Conservation (phyloP, 2,329 filamentous ascomycete species). For the Fusarium annulatum region DNA sequence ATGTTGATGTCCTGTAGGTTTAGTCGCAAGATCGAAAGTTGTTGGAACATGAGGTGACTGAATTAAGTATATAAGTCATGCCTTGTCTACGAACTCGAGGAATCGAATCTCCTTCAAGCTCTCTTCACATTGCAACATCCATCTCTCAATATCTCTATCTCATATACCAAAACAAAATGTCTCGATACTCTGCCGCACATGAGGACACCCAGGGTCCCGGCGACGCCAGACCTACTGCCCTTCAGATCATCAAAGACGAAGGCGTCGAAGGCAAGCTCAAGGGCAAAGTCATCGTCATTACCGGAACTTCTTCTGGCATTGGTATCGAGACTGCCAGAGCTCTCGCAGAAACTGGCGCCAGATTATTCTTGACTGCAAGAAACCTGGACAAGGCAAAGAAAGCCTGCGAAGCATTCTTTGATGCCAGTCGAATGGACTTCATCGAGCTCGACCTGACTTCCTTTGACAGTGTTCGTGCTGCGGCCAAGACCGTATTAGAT, state of each 20-base stretch:
- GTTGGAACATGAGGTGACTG: not conserved
- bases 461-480: slow-evolving; percentile 41
- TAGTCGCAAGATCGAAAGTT: not conserved
- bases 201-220: slow-evolving; percentile 47
- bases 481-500: slow-evolving; percentile 32
- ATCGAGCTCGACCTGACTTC: slow-evolving; percentile 44
- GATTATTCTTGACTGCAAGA: slow-evolving; percentile 41
- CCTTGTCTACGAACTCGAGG: too few relatives aligned
- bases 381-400: slow-evolving; percentile 40
- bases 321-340: slow-evolving; percentile 59
- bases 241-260: slow-evolving; percentile 54
- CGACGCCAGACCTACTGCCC: slow-evolving; percentile 54
- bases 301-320: slow-evolving; percentile 56
- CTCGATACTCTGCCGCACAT: slow-evolving; percentile 21
- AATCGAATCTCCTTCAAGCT: not conserved
- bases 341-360: slow-evolving; percentile 52
- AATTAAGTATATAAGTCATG: not conserved
- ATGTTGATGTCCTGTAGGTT: too few relatives aligned
- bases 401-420: slow-evolving; percentile 30
- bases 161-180: not conserved
- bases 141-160: not conserved
- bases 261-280: slow-evolving; percentile 46
- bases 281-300: slow-evolving; percentile 56
- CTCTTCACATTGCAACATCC: not conserved
- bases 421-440: slow-evolving; percentile 27